phyloP scores from a whole-genome alignment of 2,329 filamentous ascomycete genomes.

The Arthrobotrys sinensis region DNA sequence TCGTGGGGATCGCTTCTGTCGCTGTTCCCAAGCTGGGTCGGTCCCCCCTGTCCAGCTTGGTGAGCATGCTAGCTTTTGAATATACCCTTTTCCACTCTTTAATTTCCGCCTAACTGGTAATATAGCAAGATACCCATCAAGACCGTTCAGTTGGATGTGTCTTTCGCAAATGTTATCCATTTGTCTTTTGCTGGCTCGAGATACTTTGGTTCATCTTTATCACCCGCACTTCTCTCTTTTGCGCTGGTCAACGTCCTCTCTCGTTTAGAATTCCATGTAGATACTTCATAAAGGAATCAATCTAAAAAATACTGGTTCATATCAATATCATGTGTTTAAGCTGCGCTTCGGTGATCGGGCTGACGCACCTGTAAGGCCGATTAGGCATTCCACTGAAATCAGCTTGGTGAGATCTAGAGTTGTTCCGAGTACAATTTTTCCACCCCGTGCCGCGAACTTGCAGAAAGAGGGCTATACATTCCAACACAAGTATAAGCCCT shows the following conservation, averaged over 20 bases:
- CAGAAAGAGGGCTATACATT: slow-evolving; percentile 37
- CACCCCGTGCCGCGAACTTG: slow-evolving; percentile 14
- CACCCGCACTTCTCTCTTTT: not conserved
- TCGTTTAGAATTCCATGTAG: slow-evolving; percentile 8
- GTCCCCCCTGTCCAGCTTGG: slow-evolving; percentile 9
- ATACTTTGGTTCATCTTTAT: not conserved
- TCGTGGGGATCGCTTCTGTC: not conserved
- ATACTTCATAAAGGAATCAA: slow-evolving; percentile 8
- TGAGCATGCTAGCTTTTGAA: not conserved
- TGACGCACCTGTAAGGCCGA: not conserved
- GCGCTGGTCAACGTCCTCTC: not conserved
- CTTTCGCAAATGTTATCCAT: slow-evolving; percentile 22
- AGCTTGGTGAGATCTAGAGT: not conserved
- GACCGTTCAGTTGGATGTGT: not conserved
- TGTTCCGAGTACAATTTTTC: slow-evolving; percentile 3
- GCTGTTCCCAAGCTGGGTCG: not conserved
- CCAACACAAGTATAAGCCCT: slow-evolving; percentile 26
- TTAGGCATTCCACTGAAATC: not conserved
- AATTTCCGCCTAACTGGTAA: slow-evolving; percentile 29
- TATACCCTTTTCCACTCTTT: slow-evolving; percentile 33
- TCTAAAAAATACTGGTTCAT: not conserved
- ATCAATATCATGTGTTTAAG: not conserved
- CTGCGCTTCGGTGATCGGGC: not conserved
- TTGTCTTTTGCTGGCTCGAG: slow-evolving; percentile 21
- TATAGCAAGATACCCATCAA: slow-evolving; percentile 19